phyloP scores from a whole-genome alignment of 2,329 filamentous ascomycete species.

The Cordyceps pruinosa region DNA sequence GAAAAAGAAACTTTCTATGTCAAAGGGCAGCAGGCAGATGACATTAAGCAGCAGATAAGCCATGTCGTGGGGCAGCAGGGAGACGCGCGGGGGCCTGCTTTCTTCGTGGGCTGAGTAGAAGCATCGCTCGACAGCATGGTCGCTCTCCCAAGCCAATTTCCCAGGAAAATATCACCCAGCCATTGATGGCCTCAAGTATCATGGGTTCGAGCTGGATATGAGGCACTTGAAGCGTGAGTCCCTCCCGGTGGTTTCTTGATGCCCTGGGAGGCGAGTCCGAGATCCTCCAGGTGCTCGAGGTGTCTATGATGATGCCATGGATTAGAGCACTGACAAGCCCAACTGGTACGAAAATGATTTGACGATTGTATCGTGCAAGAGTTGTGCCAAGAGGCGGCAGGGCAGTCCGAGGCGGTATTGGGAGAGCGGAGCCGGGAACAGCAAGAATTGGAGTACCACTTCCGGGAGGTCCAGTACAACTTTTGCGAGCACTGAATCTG shows the following conservation, averaged over 20 bases:
- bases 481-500: slow-evolving; percentile 12
- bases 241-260: slow-evolving; percentile 7
- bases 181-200: background rate
- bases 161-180: background rate
- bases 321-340: slow-evolving; percentile 30
- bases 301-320: slow-evolving; percentile 28
- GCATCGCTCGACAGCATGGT: background rate
- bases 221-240: background rate
- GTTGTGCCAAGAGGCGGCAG: slow-evolving; percentile 17
- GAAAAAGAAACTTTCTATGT: no score
- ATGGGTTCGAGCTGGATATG: background rate
- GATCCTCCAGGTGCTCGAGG: slow-evolving; percentile 23
- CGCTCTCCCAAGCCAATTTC: background rate
- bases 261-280: background rate
- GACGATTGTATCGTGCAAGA: slow-evolving; percentile 20
- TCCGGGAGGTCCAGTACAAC: background rate
- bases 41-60: no score
- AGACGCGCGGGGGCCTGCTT: no score
- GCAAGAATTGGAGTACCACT: background rate
- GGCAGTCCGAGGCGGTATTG: slow-evolving; percentile 12
- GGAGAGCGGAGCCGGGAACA: background rate
- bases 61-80: no score
- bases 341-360: slow-evolving; percentile 27
- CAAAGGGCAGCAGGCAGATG: no score
- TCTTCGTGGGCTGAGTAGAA: no score